phyloP scores from a whole-genome alignment of 2,329 filamentous ascomycete genomes.

The Parascedosporium putredinis region DNA sequence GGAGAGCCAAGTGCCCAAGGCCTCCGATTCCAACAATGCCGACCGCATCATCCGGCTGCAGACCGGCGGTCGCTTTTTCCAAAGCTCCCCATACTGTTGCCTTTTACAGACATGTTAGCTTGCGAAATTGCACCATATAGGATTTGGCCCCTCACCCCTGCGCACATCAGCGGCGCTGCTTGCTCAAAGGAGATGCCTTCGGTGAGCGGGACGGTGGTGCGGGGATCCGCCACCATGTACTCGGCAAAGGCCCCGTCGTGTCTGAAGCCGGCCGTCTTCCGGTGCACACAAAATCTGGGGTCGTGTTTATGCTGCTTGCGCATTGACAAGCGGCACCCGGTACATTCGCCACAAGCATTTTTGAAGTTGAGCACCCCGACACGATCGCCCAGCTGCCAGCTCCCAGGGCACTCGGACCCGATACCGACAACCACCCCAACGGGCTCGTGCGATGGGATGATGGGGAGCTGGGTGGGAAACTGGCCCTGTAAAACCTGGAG shows the following conservation, averaged over 20 bases:
- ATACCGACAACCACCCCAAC: slow-evolving; percentile 21
- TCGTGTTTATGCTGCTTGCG: slow-evolving; percentile 14
- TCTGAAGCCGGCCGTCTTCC: slow-evolving; percentile 23
- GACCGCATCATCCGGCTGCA: slow-evolving; percentile 16
- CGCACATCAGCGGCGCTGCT: slow-evolving; percentile 26
- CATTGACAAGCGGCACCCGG: slow-evolving; percentile 17
- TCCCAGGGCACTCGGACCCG: slow-evolving; percentile 14
- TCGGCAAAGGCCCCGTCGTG: slow-evolving; percentile 25
- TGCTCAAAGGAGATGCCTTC: slow-evolving; percentile 20
- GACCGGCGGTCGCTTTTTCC: slow-evolving; percentile 17
- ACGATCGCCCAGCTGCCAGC: slow-evolving; percentile 22
- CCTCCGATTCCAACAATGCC: slow-evolving; percentile 25
- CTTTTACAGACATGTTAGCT: slow-evolving; percentile 8
- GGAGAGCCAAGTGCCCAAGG: slow-evolving; percentile 23
- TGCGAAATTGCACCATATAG: neutral
- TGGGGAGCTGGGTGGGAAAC: slow-evolving; percentile 17
- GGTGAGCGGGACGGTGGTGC: slow-evolving; percentile 19
- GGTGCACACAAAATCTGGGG: slow-evolving; percentile 20
- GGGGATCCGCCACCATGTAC: slow-evolving; percentile 21
- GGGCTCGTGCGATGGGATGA: slow-evolving; percentile 26
- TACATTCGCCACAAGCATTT: slow-evolving; percentile 19
- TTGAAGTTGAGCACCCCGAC: slow-evolving; percentile 26
- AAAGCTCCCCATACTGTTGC: slow-evolving; percentile 24
- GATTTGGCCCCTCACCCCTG: slow-evolving; percentile 16
- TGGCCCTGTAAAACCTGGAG: slow-evolving; percentile 24